Evolutionary conservation across 257 asterid species (phyloP), one percentile per base, ranked within the genome.

Genomic region (Petunia secreta): DNA sequence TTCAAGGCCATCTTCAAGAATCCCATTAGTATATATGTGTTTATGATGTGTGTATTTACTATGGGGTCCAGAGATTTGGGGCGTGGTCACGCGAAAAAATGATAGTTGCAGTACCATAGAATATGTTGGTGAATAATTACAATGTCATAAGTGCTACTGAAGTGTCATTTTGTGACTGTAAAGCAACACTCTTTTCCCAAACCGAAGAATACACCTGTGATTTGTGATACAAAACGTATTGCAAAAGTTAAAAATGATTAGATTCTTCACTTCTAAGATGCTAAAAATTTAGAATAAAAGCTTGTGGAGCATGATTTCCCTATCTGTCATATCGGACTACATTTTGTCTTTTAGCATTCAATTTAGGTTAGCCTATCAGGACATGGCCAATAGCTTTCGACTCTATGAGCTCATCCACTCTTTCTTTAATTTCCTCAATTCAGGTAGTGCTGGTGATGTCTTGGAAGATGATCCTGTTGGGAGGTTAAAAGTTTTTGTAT

Each of bases 401-500:
- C 55, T 78, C 71, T 15, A 67, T 63, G 52, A n/a, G 39, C 10
- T 63, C 62, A 14, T 71, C 14, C 14, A 52, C 58, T 39, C 25
- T 43, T 37, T 39, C 57, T 63, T 36, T 59, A 50, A 9, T 63
- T 15, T 80, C 66, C 73, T 78, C 63, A 86, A 83, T 84, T 78
- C 82, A 94, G 98, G 97, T 80, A 94, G 98, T 73, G 98, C 98
- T 59, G 98, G 98, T 78, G 98, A 94, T 90, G 98, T 94, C 57
- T 78, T 94, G 86, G 98, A 94, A 87, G 98, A 94, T 82, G 92
- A 94, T 83, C 97, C 98, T 1, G 87, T 90, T 39, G 97, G 98
- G 74, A 91, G 90, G 86, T 82, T 94, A 73, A 94, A 94, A 88
- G 98, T 94, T 34, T 94, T 86, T 58, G 93, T 94, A 2, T 94